Base-by-base conservation (phyloP, 2,329 filamentous ascomycete genomes). In the Penicillium sp. region DNA sequence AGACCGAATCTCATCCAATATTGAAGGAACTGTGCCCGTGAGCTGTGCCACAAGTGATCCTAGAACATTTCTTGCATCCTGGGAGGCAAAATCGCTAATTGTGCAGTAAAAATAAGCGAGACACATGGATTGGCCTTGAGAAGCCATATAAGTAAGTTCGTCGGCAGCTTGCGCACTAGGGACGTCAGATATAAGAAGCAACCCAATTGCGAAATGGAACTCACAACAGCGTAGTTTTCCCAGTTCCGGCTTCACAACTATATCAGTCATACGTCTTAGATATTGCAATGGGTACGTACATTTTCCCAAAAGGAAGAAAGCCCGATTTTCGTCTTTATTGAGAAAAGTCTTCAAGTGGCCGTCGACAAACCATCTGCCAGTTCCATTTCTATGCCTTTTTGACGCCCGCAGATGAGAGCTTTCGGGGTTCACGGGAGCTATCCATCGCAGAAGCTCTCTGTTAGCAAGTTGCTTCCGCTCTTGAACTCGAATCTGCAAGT, bases 31-130 rank as follows among this genome's bases (percentile, higher is more conserved):
- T 6, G 43, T 43, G 5, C 39, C 39, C 4, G 57, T 53, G 0
- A 59, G 43, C 28, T 59, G 57, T n/a, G 48, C 52, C 15, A 57
- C 55, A 15, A 59, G 22, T 9, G 57, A 59, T 39, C 56, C 57
- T 3, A 59, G 38, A 3, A 57, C 42, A 37, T 58, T 57, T 10
- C 39, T 39, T 9, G 48, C 42, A 8, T 31, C 26, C 28, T 58
- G 56, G 22, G 57, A 58, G 10, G 49, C 54, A 15, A 53, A 43
- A 17, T 58, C 45, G 34, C 50, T 43, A 19, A 58, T 53, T 13
- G 57, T 51, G 34, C 56, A 58, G 19, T 59, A 59, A 33, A 59
- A 59, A 32, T 59, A 59, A 4, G 54, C 55, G 22, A 57, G 22
- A 9, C 28, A 43, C 10, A 55, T 29, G 3, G 9, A 24, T 34